phyloP scores from a whole-genome alignment of 768 basidiomycete species.

The Psilocybe azurescens region DNA sequence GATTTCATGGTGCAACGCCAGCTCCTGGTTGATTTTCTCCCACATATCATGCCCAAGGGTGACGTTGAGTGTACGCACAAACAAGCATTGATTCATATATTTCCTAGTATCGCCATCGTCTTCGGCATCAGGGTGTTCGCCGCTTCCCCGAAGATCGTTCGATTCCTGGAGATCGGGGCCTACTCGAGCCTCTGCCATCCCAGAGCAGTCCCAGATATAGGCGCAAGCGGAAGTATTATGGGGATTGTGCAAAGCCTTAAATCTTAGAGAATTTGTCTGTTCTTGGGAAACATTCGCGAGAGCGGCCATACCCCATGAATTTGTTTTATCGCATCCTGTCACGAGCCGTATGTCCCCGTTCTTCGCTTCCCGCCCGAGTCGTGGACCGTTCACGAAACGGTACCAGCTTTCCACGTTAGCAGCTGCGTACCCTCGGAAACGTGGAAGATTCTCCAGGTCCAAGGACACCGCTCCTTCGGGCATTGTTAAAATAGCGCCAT shows the following conservation, averaged over 20 bases:
- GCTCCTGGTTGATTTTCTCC: background rate
- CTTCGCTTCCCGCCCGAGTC: conserved; percentile 17
- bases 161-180: conserved; percentile 9
- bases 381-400: conserved; percentile 15
- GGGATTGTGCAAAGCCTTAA: background rate
- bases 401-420: conserved; percentile 19
- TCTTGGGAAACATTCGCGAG: background rate
- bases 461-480: conserved; percentile 20
- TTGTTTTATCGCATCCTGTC: conserved; percentile 27
- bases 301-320: conserved; percentile 28
- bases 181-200: background rate
- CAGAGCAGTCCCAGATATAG: conserved; percentile 1
- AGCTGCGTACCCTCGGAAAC: conserved; percentile 9
- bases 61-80: conserved; percentile 7
- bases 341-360: conserved; percentile 32
- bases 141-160: background rate
- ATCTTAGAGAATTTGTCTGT: background rate
- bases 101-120: background rate
- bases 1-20: too few species aligned
- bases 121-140: background rate
- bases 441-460: conserved; percentile 9
- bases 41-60: background rate
- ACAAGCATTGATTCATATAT: conserved; percentile 10
- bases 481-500: conserved; percentile 19
- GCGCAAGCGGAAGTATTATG: background rate